Conservation (phyloP, 1,284 basidiomycete genomes). For the Leccinum subrobustum region DNA sequence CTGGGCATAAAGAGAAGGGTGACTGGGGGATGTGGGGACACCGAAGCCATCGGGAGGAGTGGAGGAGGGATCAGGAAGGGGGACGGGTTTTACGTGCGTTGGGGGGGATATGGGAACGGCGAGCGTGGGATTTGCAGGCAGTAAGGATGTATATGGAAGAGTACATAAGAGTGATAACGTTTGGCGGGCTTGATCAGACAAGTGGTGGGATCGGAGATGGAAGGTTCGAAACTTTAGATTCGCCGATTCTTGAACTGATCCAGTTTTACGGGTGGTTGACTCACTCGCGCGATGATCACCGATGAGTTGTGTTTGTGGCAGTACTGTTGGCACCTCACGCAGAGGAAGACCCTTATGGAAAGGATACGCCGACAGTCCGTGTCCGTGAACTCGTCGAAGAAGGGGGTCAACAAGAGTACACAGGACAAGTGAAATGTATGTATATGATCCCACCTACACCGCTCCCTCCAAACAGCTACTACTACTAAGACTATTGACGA, state of each 20-base stretch:
- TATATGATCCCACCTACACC: background rate
- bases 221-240: constrained; percentile 35
- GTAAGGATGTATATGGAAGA: constrained; percentile 17
- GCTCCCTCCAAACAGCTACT: background rate
- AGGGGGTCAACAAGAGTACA: constrained; percentile 32
- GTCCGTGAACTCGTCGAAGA: constrained; percentile 18
- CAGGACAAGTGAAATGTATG: constrained; percentile 21
- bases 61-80: constrained; percentile 22
- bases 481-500: constrained; percentile 17
- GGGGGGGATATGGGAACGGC: background rate
- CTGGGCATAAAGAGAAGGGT: background rate
- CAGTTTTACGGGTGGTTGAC: constrained; percentile 7
- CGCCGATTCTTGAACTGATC: constrained; percentile 14
- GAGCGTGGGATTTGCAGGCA: constrained; percentile 30
- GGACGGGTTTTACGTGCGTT: constrained; percentile 22
- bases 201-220: constrained; percentile 32
- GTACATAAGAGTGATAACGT: constrained; percentile 35
- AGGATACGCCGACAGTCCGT: constrained; percentile 32
- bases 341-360: constrained; percentile 34
- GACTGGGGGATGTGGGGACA: constrained; percentile 23
- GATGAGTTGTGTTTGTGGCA: constrained; percentile 26
- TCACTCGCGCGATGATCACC: constrained; percentile 29
- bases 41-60: constrained; percentile 17
- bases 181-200: constrained; percentile 25
- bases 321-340: constrained; percentile 24